phyloP scores from a whole-genome alignment of 805 yeast species.

The Lipomyces yamadae region DNA sequence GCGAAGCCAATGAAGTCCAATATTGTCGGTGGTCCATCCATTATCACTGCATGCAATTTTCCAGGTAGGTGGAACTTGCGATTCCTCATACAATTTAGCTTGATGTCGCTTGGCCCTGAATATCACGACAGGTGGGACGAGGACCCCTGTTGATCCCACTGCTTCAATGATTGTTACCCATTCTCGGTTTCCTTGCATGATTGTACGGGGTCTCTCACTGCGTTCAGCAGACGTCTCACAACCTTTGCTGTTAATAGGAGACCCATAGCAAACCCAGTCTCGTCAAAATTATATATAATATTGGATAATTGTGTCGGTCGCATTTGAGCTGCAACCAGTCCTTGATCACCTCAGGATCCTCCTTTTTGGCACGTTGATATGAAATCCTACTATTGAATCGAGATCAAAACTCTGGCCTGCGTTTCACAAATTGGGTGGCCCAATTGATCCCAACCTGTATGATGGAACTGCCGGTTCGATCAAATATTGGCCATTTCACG shows the following conservation, averaged over 20 bases:
- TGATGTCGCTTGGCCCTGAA: too few relatives aligned
- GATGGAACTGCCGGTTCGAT: neutral
- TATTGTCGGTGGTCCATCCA: too few relatives aligned
- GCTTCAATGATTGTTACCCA: neutral
- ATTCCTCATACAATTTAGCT: too few relatives aligned
- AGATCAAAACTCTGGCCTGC: neutral
- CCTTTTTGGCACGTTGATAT: neutral
- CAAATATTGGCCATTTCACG: neutral
- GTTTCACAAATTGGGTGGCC: conserved; percentile 3
- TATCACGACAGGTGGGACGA: neutral
- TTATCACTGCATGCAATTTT: too few relatives aligned
- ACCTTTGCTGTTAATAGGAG: conserved; percentile 11
- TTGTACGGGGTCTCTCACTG: neutral
- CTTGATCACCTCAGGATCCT: neutral
- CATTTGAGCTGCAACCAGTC: neutral
- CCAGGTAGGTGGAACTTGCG: too few relatives aligned
- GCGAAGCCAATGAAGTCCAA: too few relatives aligned
- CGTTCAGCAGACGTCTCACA: neutral
- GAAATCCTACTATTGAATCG: neutral
- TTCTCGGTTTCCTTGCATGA: neutral
- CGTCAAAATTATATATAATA: neutral
- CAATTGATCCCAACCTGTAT: neutral
- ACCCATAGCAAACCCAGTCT: conserved; percentile 20
- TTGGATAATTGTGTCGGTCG: neutral
- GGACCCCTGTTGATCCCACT: neutral